Percentiles rank a stretch among this genome's conserved stretches.
Evolutionary conservation across 208 protist genomes (phyloP).

Genomic region (Ichthyophonus hoferi): DNA sequence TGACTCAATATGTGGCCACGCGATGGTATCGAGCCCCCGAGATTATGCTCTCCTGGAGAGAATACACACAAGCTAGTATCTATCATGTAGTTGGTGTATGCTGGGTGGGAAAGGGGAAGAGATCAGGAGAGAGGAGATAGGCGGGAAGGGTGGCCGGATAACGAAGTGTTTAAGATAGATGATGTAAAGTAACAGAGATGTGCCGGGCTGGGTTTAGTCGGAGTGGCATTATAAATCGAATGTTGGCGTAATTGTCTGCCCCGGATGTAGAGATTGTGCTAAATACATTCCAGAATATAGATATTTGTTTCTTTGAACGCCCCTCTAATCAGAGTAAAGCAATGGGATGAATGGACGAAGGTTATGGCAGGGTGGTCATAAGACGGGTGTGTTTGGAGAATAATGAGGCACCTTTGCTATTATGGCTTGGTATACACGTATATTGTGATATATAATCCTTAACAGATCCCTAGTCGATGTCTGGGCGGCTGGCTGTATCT

Average conservation of each 20-base stretch:
- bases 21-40: slow-evolving; percentile 98
- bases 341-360: too few species aligned
- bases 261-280: too few species aligned
- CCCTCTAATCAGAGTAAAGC: too few species aligned
- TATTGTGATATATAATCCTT: not conserved
- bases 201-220: too few species aligned
- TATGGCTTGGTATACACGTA: not conserved
- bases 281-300: too few species aligned
- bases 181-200: too few species aligned
- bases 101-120: not conserved
- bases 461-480: slow-evolving; percentile 65
- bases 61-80: slow-evolving; percentile 63
- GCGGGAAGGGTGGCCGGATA: not conserved
- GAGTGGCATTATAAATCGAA: too few species aligned
- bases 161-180: not conserved
- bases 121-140: not conserved
- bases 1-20: slow-evolving; percentile 93
- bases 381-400: too few species aligned
- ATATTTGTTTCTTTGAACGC: too few species aligned
- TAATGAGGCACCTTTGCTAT: too few species aligned
- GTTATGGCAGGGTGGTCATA: too few species aligned
- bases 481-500: slow-evolving; percentile 97
- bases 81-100: not conserved
- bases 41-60: slow-evolving; percentile 87
- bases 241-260: too few species aligned